Evolutionary conservation across 2,329 filamentous ascomycete species (phyloP).

Genomic region (Talaromyces sp.): DNA sequence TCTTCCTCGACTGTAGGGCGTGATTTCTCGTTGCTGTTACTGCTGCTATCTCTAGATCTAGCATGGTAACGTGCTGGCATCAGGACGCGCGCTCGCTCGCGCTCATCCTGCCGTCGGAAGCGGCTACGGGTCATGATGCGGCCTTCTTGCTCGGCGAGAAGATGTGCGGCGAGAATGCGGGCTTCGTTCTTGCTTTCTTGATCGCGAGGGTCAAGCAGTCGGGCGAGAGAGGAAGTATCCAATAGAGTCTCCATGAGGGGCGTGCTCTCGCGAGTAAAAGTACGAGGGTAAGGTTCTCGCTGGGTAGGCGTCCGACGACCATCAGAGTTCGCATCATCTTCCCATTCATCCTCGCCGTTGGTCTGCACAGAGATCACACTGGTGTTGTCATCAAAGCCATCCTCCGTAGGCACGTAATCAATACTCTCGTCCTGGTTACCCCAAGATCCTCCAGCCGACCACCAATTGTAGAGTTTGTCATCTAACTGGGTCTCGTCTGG

Average conservation of each 20-base stretch:
- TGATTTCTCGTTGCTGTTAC: conserved; percentile 22
- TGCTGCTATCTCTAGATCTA: conserved; percentile 25
- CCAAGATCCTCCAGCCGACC: conserved; percentile 79
- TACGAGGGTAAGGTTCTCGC: conserved; percentile 54
- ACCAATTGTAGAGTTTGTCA: conserved; percentile 75
- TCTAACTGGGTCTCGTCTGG: conserved; percentile 65
- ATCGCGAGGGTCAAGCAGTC: conserved; percentile 74
- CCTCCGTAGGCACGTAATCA: conserved; percentile 61
- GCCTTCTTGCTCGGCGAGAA: conserved; percentile 55
- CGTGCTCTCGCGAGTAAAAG: conserved; percentile 42
- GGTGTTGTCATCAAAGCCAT: conserved; percentile 67
- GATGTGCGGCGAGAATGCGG: conserved; percentile 72
- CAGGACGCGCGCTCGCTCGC: conserved; percentile 67
- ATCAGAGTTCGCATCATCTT: conserved; percentile 47
- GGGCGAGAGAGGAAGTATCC: conserved; percentile 66
- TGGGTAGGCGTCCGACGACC: conserved; percentile 71
- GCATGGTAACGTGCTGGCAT: conserved; percentile 42
- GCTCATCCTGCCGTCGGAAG: conserved; percentile 57
- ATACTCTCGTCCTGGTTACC: conserved; percentile 76
- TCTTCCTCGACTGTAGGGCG: conserved; percentile 52
- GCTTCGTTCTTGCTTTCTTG: conserved; percentile 78
- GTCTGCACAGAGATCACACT: conserved; percentile 68
- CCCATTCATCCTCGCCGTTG: conserved; percentile 49
- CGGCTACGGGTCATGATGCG: conserved; percentile 76
- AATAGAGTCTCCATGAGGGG: conserved; percentile 61